Conservation (phyloP, 768 basidiomycete genomes). For the Ramaria sp. region DNA sequence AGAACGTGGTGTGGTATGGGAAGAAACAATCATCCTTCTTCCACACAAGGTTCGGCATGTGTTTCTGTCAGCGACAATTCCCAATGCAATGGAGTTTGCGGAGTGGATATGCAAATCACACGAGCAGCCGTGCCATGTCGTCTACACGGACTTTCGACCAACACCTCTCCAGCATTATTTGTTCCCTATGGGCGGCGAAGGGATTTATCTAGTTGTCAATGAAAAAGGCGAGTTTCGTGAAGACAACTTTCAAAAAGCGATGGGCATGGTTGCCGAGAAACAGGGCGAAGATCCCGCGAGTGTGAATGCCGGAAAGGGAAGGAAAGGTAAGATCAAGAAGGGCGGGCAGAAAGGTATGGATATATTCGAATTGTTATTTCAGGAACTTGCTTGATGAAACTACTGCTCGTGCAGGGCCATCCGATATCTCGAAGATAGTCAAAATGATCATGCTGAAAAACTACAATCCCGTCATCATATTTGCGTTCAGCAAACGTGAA, state of each 20-base stretch:
- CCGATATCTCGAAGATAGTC: constrained; percentile 95
- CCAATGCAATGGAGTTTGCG: constrained; percentile 98
- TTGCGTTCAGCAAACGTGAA: constrained; percentile 96
- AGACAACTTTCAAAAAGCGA: constrained; percentile 95
- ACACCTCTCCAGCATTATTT: constrained; percentile 97
- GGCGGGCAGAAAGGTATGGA: constrained; percentile 83
- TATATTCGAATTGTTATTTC: not conserved
- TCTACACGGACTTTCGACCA: constrained; percentile 98
- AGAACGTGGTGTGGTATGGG: constrained; percentile 99
- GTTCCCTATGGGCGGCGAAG: constrained; percentile 93
- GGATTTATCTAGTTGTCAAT: constrained; percentile 97
- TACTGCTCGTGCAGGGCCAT: constrained; percentile 42
- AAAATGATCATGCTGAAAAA: constrained; percentile 98
- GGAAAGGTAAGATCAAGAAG: constrained; percentile 87
- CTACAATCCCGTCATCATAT: constrained; percentile 96
- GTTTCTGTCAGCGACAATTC: constrained; percentile 97
- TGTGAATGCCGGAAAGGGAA: constrained; percentile 70
- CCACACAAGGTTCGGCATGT: constrained; percentile 96
- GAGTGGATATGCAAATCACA: constrained; percentile 98
- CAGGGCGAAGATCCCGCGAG: constrained; percentile 90
- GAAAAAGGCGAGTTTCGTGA: constrained; percentile 96
- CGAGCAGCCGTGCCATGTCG: constrained; percentile 96
- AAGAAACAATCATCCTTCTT: constrained; percentile 95
- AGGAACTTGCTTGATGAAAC: not conserved
- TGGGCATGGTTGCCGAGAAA: constrained; percentile 82